Conservation (phyloP, 768 basidiomycete genomes). For the Trametes elegans region DNA sequence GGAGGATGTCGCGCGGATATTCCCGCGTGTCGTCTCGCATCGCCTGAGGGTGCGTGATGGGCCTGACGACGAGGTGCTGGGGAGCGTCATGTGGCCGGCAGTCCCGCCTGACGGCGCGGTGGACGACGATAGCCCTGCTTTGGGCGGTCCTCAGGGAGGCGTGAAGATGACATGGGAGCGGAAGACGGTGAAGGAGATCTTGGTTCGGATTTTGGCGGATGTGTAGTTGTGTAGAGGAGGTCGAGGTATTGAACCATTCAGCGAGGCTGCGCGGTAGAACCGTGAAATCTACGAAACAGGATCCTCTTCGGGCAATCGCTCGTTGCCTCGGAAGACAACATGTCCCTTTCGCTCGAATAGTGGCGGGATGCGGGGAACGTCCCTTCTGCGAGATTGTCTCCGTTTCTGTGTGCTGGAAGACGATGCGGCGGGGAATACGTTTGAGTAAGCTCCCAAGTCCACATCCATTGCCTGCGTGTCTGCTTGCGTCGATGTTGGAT, state of each 20-base stretch:
- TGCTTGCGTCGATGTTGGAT: background rate
- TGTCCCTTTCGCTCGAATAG: constrained; percentile 67
- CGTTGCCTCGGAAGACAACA: constrained; percentile 64
- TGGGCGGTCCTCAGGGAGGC: background rate
- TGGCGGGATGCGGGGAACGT: constrained; percentile 45
- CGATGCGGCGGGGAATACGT: background rate
- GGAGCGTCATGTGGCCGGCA: constrained; percentile 61
- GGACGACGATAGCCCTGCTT: constrained; percentile 3
- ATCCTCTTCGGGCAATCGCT: constrained; percentile 28
- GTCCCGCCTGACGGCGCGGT: constrained; percentile 20
- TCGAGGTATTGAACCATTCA: too few species aligned
- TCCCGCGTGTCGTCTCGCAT: constrained; percentile 73
- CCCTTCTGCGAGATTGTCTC: background rate
- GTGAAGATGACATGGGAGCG: constrained; percentile 36
- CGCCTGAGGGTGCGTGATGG: constrained; percentile 69
- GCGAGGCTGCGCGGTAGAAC: too few species aligned
- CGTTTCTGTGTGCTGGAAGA: constrained; percentile 5
- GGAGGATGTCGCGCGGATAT: constrained; percentile 70
- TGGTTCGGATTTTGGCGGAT: constrained; percentile 55
- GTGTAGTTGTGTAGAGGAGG: constrained; percentile 37
- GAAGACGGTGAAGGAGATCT: constrained; percentile 62
- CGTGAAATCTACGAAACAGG: too few species aligned
- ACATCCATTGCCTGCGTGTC: constrained; percentile 9
- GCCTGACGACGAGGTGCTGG: constrained; percentile 67
- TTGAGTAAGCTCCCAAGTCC: too few species aligned